These are phyloP conservation scores for Starmerella apicola DNA, from an alignment of 805 yeast genomes.

Conservation along the genomic window DNA sequence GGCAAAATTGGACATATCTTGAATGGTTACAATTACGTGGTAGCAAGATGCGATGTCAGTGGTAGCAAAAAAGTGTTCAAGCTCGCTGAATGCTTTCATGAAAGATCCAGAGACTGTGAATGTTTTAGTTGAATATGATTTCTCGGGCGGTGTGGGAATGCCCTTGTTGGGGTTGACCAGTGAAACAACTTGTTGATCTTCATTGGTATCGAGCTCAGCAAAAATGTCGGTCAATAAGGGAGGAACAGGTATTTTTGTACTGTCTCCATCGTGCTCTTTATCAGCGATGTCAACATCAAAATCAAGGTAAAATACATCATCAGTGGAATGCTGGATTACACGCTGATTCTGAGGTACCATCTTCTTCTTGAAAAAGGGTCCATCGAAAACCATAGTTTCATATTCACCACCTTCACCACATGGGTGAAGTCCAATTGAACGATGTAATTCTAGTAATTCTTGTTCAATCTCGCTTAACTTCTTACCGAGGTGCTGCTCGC, in stretches of 20 bases:
- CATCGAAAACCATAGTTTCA: constrained; percentile 83
- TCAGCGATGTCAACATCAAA: constrained; percentile 32
- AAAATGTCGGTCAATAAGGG: constrained; percentile 28
- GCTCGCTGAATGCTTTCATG: constrained; percentile 4
- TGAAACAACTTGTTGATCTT: background rate
- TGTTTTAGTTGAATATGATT: too few relatives aligned
- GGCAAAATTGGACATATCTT: constrained; percentile 53
- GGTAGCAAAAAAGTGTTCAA: constrained; percentile 1
- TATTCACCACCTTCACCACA: constrained; percentile 99
- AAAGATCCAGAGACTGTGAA: constrained; percentile 6
- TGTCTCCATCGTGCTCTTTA: constrained; percentile 29
- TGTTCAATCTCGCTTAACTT: constrained; percentile 52
- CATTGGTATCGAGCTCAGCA: constrained; percentile 16
- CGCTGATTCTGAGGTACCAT: constrained; percentile 29
- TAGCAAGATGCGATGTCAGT: background rate
- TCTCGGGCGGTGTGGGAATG: too few relatives aligned
- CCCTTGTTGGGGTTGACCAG: background rate
- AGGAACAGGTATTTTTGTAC: constrained; percentile 17
- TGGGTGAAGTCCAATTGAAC: constrained; percentile 67
- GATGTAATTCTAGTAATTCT: constrained; percentile 40
- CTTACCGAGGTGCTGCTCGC: constrained; percentile 53
- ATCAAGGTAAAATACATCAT: constrained; percentile 59
- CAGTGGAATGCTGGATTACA: constrained; percentile 37
- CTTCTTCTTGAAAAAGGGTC: constrained; percentile 55
- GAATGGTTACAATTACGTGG: constrained; percentile 30